Conservation (phyloP, 1,284 basidiomycete genomes). For the Leccinum solheimii region DNA sequence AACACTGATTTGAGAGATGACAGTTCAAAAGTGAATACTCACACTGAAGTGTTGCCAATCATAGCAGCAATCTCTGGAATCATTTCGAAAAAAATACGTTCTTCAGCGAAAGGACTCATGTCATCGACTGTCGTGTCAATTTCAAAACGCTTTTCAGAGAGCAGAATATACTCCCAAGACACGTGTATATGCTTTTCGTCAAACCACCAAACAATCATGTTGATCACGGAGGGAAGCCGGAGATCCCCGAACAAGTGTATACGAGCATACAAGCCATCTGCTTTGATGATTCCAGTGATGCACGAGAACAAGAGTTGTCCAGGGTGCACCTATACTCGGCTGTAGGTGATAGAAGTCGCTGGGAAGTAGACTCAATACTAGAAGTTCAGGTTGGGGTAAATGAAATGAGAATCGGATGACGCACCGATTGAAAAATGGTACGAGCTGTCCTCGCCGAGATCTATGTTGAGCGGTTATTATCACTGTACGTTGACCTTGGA, state of each 20-base stretch:
- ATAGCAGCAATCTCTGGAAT: no score
- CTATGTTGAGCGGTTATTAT: not conserved
- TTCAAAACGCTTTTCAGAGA: not conserved
- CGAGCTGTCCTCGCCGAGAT: not conserved
- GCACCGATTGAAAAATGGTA: not conserved
- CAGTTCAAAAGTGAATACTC: no score
- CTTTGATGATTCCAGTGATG: not conserved
- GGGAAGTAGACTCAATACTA: not conserved
- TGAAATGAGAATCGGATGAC: not conserved
- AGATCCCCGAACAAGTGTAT: not conserved
- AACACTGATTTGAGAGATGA: no score
- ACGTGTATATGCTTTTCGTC: not conserved
- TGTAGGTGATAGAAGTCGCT: not conserved
- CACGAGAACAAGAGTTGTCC: not conserved
- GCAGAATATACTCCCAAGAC: not conserved
- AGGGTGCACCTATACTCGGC: not conserved
- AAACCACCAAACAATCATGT: not conserved
- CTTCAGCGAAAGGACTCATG: not conserved
- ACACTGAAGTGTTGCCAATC: no score
- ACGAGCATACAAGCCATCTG: not conserved
- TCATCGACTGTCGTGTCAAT: not conserved
- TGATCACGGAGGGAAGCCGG: not conserved
- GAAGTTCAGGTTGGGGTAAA: not conserved
- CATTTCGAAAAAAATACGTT: no score
- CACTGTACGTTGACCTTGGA: not conserved